These are phyloP conservation scores for Aspergillus ellipticus DNA, from an alignment of 495 filamentous ascomycete genomes.

Conservation along the genomic window DNA sequence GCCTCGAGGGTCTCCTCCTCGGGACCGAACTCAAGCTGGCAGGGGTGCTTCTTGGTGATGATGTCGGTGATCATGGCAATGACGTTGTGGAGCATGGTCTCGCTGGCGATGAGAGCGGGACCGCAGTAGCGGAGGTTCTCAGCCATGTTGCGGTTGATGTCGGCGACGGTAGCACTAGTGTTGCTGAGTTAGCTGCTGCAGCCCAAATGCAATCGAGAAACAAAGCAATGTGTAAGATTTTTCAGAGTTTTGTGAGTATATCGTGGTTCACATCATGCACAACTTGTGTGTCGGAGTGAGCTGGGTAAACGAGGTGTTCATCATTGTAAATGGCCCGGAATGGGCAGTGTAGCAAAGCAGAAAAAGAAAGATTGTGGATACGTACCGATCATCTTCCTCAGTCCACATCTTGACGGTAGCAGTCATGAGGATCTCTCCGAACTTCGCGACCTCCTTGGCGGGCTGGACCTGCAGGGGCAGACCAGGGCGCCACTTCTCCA, in stretches of 20 bases:
- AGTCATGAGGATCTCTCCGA: conserved; percentile 81
- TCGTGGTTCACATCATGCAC: conserved; percentile 89
- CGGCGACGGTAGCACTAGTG: conserved; percentile 76
- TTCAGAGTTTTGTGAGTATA: conserved; percentile 43
- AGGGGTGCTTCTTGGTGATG: conserved; percentile 84
- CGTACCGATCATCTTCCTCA: conserved; percentile 90
- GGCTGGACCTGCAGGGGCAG: conserved; percentile 78
- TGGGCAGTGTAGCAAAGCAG: conserved; percentile 5
- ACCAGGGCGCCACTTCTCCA: conserved; percentile 84
- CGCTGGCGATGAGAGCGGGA: conserved; percentile 75
- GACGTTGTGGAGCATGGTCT: conserved; percentile 59
- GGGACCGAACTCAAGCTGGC: conserved; percentile 82
- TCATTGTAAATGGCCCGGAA: conserved; percentile 57
- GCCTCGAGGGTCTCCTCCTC: conserved; percentile 67
- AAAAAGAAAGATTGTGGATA: conserved; percentile 32
- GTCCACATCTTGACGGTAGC: conserved; percentile 81
- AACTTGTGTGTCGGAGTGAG: conserved; percentile 90
- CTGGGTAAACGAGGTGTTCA: conserved; percentile 95
- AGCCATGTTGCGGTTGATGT: conserved; percentile 94
- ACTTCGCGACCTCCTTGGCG: conserved; percentile 71
- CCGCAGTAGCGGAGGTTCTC: conserved; percentile 88
- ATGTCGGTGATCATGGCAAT: conserved; percentile 65
- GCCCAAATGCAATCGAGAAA: conserved; percentile 10
- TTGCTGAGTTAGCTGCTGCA: conserved; percentile 36
- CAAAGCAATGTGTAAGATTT: conserved; percentile 15